These are phyloP conservation scores for Podila epigama DNA, from an alignment of 192 early-diverging fungal genomes.

Conservation along the genomic window DNA sequence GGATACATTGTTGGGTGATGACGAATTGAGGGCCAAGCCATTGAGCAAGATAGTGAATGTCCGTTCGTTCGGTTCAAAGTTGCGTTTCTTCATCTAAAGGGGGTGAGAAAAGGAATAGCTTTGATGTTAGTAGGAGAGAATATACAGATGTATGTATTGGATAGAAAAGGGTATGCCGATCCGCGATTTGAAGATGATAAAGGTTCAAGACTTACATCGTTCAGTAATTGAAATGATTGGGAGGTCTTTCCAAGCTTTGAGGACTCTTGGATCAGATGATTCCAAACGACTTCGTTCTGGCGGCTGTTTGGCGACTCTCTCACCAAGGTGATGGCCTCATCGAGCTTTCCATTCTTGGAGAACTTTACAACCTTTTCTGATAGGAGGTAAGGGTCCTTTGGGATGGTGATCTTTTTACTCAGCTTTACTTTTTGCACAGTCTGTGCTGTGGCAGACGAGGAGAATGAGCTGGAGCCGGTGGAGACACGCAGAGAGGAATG, in stretches of 20 bases:
- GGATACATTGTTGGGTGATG: conserved; percentile 30
- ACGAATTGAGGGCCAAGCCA: conserved; percentile 34
- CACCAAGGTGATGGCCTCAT: conserved; percentile 44
- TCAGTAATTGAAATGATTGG: conserved; percentile 33
- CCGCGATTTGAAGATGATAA: background rate
- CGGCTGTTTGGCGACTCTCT: conserved; percentile 24
- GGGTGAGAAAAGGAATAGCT: background rate
- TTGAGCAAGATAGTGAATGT: conserved; percentile 48
- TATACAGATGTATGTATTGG: background rate
- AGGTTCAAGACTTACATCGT: conserved; percentile 21
- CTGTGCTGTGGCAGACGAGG: background rate
- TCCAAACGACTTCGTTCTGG: conserved; percentile 51
- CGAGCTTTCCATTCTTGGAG: conserved; percentile 26
- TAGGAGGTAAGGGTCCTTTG: conserved; percentile 45
- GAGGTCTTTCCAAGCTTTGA: conserved; percentile 33
- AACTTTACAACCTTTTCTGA: conserved; percentile 46
- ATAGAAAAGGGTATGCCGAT: background rate
- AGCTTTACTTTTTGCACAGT: conserved; percentile 15
- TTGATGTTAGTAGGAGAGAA: background rate
- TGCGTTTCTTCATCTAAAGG: conserved; percentile 41
- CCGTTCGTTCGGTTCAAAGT: conserved; percentile 29
- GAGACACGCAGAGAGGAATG: background rate
- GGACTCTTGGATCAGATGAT: conserved; percentile 47
- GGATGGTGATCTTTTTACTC: conserved; percentile 40
- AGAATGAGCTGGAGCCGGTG: background rate